These are phyloP conservation scores for Nakazawaea laoshanensis DNA, from an alignment of 805 yeast species.

Conservation along the genomic window DNA sequence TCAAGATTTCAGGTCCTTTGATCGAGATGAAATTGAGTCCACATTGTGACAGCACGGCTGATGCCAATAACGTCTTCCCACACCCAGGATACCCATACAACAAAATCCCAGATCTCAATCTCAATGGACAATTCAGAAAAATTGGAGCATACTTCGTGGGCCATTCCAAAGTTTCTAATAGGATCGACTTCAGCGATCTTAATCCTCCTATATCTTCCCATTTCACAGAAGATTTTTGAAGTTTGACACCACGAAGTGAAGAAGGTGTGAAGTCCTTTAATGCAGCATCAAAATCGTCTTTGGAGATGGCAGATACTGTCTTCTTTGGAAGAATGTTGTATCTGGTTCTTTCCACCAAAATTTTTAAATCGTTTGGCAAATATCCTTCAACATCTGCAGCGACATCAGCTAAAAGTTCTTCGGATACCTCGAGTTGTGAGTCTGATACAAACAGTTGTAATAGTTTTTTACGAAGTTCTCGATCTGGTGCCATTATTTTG, in stretches of 20 bases:
- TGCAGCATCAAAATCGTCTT: conserved; percentile 43
- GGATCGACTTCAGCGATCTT: conserved; percentile 59
- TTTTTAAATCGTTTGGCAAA: conserved; percentile 72
- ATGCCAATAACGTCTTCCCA: conserved; percentile 88
- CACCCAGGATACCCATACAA: conserved; percentile 97
- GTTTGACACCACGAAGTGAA: conserved; percentile 75
- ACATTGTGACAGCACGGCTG: conserved; percentile 90
- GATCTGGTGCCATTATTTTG: conserved; percentile 61
- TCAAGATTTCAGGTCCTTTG: conserved; percentile 92
- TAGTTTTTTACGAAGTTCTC: conserved; percentile 44
- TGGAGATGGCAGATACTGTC: conserved; percentile 6
- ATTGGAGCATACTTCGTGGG: conserved; percentile 95
- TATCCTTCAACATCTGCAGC: conserved; percentile 76
- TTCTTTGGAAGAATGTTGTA: conserved; percentile 28
- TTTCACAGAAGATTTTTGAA: conserved; percentile 63
- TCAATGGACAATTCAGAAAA: conserved; percentile 78
- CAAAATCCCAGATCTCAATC: conserved; percentile 83
- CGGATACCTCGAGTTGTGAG: conserved; percentile 24
- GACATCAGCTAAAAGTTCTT: conserved; percentile 40
- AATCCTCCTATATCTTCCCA: conserved; percentile 94
- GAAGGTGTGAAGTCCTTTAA: conserved; percentile 70
- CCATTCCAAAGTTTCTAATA: conserved; percentile 92
- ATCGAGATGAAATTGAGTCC: conserved; percentile 89
- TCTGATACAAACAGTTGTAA: conserved; percentile 21
- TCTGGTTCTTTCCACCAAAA: conserved; percentile 60